Conservation (phyloP, 176 grass and related monocot genomes). For the Eremochloa ophiuroides region DNA sequence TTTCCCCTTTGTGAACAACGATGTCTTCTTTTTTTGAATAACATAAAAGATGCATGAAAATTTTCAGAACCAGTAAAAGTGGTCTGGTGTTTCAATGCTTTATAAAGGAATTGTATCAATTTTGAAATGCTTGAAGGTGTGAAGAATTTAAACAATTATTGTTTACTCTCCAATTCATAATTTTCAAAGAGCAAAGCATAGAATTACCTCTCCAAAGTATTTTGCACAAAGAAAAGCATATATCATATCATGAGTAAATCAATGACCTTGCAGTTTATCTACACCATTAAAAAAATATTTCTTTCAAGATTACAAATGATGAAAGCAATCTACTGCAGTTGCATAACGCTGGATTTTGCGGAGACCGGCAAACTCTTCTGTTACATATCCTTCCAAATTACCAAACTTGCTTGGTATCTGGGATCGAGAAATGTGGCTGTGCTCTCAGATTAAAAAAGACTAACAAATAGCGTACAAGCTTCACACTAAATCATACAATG, state of each 20-base stretch:
- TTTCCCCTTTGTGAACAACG: background rate
- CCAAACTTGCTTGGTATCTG: background rate
- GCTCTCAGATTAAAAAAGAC: background rate
- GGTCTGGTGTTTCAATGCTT: background rate
- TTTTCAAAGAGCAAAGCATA: background rate
- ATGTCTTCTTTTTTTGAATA: background rate
- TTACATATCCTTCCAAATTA: background rate
- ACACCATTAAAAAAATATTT: background rate
- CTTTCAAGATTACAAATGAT: constrained; percentile 17
- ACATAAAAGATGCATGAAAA: background rate
- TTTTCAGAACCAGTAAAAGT: background rate
- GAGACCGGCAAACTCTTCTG: background rate
- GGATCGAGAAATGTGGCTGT: background rate
- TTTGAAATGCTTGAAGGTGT: background rate
- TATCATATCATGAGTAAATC: background rate
- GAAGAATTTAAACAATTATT: background rate
- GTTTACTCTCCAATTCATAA: background rate
- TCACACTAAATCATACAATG: constrained; percentile 4
- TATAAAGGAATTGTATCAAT: background rate
- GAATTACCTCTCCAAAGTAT: background rate
- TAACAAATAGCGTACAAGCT: background rate
- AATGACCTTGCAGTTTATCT: background rate
- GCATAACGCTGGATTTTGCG: background rate
- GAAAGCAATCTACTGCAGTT: background rate
- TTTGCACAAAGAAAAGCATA: background rate